Evolutionary conservation across 805 yeast species (phyloP), one percentile per base, ranked within the genome.

Genomic region (Lipomyces yamadae): DNA sequence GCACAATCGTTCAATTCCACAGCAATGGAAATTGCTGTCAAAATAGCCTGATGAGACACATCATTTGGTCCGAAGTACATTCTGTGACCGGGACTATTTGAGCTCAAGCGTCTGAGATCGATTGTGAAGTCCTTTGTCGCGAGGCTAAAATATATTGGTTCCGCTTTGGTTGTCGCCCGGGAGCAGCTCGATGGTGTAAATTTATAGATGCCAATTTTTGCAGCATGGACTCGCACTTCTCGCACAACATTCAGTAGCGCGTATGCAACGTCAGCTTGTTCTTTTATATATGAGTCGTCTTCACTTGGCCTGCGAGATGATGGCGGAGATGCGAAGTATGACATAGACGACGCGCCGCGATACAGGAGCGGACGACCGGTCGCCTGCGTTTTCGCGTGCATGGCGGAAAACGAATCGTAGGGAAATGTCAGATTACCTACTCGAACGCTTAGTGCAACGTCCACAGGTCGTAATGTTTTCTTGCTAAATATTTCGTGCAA

Each of bases 1-100:
- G 59, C 62, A 18, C 64, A 66, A 50, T 66, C 66, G 42, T 75
- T 76, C 29, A 79, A 56, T 15, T 80, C 81, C 48, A 78, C 72
- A 10, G 75, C 75, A 37, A 78, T 58, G 2, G 81, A 76, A 15
- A 77, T 74, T 2, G 77, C 69, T 11, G 79, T 71, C 57, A 78
- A 66, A 10, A 78, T 72, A 8, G 78, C 76, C 70, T 80, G 82
- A 66, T 80, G 82, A 3, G 82, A 81, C n/a, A 73, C 64, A 52
- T 78, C 81, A 29, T 67, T 73, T 2, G 68, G 68, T 7, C 72
- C 72, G 66, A 77, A 80, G 50, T 74, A 68, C 67, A 80, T 73
- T 68, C 77, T 74, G 72, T 80, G 81, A 0, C 81, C 81, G 10
- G 82, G 80, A 60, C 77, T 76, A 45, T 72, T 70, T 5, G 82